These are phyloP conservation scores for Penicillium sp. DNA, from an alignment of 2,329 filamentous ascomycete species.

Conservation along the genomic window DNA sequence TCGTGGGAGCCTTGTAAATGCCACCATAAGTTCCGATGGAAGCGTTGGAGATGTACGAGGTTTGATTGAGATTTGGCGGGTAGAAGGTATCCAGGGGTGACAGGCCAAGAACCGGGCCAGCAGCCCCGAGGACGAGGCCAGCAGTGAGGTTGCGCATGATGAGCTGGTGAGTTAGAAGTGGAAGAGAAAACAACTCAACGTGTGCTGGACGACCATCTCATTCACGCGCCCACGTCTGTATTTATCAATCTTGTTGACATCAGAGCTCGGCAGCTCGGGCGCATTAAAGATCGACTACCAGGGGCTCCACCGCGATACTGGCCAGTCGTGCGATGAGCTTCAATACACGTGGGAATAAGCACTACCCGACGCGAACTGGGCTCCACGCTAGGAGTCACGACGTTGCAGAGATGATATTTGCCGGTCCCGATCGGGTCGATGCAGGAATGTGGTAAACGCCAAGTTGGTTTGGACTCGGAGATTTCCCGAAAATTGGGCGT, in stretches of 20 bases:
- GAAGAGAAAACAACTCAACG: background rate
- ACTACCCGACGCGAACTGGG: background rate
- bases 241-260: slow-evolving; percentile 5
- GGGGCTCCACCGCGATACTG: slow-evolving; percentile 1
- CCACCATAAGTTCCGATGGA: slow-evolving; percentile 41
- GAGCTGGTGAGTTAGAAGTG: background rate
- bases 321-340: slow-evolving; percentile 14
- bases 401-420: background rate
- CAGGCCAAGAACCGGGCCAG: slow-evolving; percentile 10
- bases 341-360: slow-evolving; percentile 15
- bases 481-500: background rate
- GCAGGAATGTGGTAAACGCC: background rate
- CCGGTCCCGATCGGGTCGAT: background rate
- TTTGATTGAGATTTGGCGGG: slow-evolving; percentile 39
- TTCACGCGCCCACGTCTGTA: background rate
- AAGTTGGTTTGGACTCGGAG: background rate
- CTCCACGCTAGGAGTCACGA: background rate
- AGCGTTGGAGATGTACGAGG: slow-evolving; percentile 38
- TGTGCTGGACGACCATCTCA: background rate
- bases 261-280: slow-evolving; percentile 4
- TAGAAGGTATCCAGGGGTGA: slow-evolving; percentile 35
- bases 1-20: slow-evolving; percentile 33
- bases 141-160: slow-evolving; percentile 12
- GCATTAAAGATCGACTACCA: slow-evolving; percentile 3
- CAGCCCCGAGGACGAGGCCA: slow-evolving; percentile 8